Evolutionary conservation across 176 grass and related monocot genomes (phyloP).

Genomic region (Phyllostachys edulis): DNA sequence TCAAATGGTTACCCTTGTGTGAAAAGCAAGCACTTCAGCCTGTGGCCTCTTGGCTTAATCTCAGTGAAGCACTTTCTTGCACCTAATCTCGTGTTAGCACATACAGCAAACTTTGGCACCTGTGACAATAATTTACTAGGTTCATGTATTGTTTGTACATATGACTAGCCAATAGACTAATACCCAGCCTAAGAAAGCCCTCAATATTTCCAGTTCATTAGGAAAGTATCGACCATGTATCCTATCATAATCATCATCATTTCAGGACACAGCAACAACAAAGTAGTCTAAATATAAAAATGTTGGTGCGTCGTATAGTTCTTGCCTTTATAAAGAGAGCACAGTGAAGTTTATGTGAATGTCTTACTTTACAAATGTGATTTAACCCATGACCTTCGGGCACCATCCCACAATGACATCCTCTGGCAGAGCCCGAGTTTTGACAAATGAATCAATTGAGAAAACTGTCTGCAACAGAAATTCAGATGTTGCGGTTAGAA

Average conservation of each 20-base stretch:
- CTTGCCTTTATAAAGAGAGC: constrained; percentile 6
- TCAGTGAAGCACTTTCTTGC: neutral
- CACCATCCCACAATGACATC: constrained; percentile 96
- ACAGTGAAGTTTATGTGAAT: constrained; percentile 34
- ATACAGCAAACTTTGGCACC: neutral
- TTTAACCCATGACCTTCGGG: constrained; percentile 78
- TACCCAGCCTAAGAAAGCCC: neutral
- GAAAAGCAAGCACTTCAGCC: neutral
- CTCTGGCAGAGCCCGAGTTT: constrained; percentile 66
- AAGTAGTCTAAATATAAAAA: neutral
- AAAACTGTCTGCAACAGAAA: constrained; percentile 70
- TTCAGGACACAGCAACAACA: neutral
- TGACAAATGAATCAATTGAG: constrained; percentile 81
- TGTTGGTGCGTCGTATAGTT: neutral
- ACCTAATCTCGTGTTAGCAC: neutral
- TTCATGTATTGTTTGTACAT: constrained; percentile 11
- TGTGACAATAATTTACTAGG: neutral
- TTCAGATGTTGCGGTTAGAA: constrained; percentile 23
- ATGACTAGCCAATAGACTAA: neutral
- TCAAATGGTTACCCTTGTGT: neutral
- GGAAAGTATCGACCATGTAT: constrained; percentile 1
- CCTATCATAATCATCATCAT: constrained; percentile 2
- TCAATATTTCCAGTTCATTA: constrained; percentile 20
- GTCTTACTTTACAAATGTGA: constrained; percentile 33
- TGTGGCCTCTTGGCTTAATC: constrained; percentile 3